Base-by-base conservation (phyloP, 148 eudicot genomes). In the Heliamphora exappendiculata region DNA sequence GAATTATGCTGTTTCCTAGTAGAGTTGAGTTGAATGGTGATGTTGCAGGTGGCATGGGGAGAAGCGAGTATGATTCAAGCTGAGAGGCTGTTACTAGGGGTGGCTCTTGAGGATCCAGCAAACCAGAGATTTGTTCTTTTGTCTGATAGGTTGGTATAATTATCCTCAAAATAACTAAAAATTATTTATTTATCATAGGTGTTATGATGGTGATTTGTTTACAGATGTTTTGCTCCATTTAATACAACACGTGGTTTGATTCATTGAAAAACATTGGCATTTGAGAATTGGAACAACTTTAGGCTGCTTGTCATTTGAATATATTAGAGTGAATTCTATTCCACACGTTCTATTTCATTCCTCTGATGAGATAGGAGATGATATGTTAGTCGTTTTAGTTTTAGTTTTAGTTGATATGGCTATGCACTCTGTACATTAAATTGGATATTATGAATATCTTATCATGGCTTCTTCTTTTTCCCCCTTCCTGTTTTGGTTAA, bases 91-190 rank as follows among this genome's bases (percentile, higher is more conserved):
- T 82, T 95, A 79, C 91, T 95, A 19, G 87, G 77, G 33, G 87
- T 86, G 55, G 98, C 98, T 53, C 94, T 95, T 51, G 86, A 87
- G 76, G 94, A 95, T 82, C 98, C 97, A 17, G 89, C 91, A 24
- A 95, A 95, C 72, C 94, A 86, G 81, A 89, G 98, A 93, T 95
- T 95, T 87, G 89, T 95, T 79, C 96, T 95, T 73, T 86, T 95
- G 75, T 95, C 98, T 10, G 98, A 95, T 84, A 95, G 98, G 98
- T 94, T 71, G 44, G 54, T 72, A 28, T 80, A 29, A 47, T 50
- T 10, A 7, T 47, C 0, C 6, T 34, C 16, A 0, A 22, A 33
- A 28, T 51, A 8, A 9, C 69, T 72, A 73, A 29, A 22, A 19
- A 31, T 67, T 37, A 22, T 76, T 72, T 1, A 41, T 24, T 60